A percentile compares a stretch with the other conserved stretches of the same genome.
Conservation (phyloP, 2,329 filamentous ascomycete species). For the Cladosporium austrohemisphaericum region DNA sequence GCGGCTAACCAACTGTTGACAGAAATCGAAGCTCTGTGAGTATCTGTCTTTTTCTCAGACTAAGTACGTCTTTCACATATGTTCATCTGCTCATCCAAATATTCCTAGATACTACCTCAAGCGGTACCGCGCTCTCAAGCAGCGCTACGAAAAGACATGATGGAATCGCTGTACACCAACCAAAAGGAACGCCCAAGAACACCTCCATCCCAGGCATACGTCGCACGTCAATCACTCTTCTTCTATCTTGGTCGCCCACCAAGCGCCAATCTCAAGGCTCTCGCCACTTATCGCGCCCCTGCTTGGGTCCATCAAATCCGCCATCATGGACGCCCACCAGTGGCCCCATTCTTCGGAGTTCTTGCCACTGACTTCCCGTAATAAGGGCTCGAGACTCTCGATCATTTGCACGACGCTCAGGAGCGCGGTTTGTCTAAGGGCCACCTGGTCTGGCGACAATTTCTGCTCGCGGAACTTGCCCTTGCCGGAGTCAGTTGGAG, state of each 20-base stretch:
- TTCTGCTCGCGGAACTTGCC: slow-evolving; percentile 19
- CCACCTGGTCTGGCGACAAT: slow-evolving; percentile 55
- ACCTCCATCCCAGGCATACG: neutral
- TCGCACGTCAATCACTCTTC: slow-evolving; percentile 12
- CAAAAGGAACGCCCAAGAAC: neutral
- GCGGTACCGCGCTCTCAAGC: slow-evolving; percentile 78
- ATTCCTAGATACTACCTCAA: slow-evolving; percentile 79
- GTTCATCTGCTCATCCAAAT: neutral
- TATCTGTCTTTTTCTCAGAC: slow-evolving; percentile 22
- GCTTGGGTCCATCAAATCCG: slow-evolving; percentile 69
- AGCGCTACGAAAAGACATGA: slow-evolving; percentile 58
- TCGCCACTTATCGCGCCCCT: slow-evolving; percentile 78
- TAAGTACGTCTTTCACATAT: neutral
- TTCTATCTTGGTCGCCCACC: slow-evolving; percentile 56
- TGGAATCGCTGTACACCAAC: neutral
- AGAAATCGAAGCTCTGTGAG: slow-evolving; percentile 93
- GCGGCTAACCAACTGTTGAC: slow-evolving; percentile 11
- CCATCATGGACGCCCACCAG: slow-evolving; percentile 85
- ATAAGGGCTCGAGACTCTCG: slow-evolving; percentile 75
- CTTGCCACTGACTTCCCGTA: slow-evolving; percentile 80
- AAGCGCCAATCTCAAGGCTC: slow-evolving; percentile 67
- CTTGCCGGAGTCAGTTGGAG: slow-evolving; percentile 17
- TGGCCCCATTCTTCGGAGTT: slow-evolving; percentile 88
- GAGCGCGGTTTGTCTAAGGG: slow-evolving; percentile 74
- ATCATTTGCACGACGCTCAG: slow-evolving; percentile 78